phyloP scores from a whole-genome alignment of 306 rosid genomes.

The Ammopiptanthus mongolicus region DNA sequence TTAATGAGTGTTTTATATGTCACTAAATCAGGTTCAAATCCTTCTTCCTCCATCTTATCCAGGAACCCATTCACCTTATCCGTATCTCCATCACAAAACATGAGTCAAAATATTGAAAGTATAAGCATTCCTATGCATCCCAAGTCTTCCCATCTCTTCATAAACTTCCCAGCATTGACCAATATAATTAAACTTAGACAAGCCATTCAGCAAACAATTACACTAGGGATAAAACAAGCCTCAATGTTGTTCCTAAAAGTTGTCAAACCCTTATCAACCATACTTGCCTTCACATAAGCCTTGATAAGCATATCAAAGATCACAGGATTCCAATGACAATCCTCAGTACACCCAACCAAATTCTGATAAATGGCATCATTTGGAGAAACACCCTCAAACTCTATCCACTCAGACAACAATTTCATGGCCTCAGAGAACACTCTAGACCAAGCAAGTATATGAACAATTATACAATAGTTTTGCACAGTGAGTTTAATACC shows the following conservation, averaged over 20 bases:
- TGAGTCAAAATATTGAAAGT: slow-evolving; percentile 75
- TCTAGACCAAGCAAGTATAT: slow-evolving; percentile 61
- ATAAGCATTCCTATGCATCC: slow-evolving; percentile 60
- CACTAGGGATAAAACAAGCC: slow-evolving; percentile 61
- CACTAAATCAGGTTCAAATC: slow-evolving; percentile 79
- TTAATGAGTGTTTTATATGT: slow-evolving; percentile 69
- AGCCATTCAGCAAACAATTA: slow-evolving; percentile 62
- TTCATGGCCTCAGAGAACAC: slow-evolving; percentile 54
- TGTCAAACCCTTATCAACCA: slow-evolving; percentile 54
- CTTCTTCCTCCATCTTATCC: slow-evolving; percentile 91
- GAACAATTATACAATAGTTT: slow-evolving; percentile 61
- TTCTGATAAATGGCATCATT: slow-evolving; percentile 43
- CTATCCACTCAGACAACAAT: slow-evolving; percentile 56
- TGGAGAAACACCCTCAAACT: slow-evolving; percentile 24
- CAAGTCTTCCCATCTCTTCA: slow-evolving; percentile 81
- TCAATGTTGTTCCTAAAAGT: slow-evolving; percentile 51
- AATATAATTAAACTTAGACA: slow-evolving; percentile 46
- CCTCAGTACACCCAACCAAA: slow-evolving; percentile 45
- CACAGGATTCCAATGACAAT: slow-evolving; percentile 81
- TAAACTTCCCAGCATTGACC: slow-evolving; percentile 75
- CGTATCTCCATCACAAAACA: slow-evolving; percentile 68
- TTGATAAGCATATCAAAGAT: slow-evolving; percentile 71
- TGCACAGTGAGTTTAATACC: slow-evolving; percentile 40
- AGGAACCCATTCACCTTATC: slow-evolving; percentile 68
- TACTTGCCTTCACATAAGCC: slow-evolving; percentile 69